Evolutionary conservation across 2,329 filamentous ascomycete genomes (phyloP), one percentile per base, ranked within the genome.

Genomic region (Colletotrichum ledebouriae): DNA sequence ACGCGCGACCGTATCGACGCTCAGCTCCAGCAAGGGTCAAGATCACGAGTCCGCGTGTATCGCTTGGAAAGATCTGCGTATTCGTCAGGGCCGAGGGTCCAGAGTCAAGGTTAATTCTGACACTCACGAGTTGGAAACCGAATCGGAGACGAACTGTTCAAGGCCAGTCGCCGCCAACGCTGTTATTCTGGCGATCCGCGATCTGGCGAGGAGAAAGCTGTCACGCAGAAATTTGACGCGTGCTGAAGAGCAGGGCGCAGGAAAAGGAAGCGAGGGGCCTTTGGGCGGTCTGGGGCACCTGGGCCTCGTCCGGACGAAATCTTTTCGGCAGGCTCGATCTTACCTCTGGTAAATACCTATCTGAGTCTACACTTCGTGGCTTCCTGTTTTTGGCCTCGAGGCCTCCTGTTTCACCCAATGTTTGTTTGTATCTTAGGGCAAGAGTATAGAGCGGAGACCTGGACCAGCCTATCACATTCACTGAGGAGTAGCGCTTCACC

Each of bases 341-440:
- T 64, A 47, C 61, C 53, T 65, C 53, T 55, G 33, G 46, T 44
- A 59, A 68, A 59, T 53, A 65, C 39, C 59, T 44, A 53, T 2
- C 17, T 17, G 17, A 17, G n/a, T 20, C 37, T 20, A 37, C 34
- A 33, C 22, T 20, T 64, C 61, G 65, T 68, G 65, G 55, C 65
- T 68, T 68, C 65, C 65, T 65, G 46, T 56, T 68, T 59, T 25
- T 55, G 64, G 34, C 41, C 17, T 42, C 34, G 41, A 50, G 33
- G 53, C 53, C 25, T 55, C 50, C 29, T 59, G 65, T 68, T 68
- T 68, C 65, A 34, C 22, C 20, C 42, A 39, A 62, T 34, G 53
- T 37, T 49, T 55, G 47, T 29, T 25, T 25, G 34, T 22, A 6
- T 42, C 10, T 55, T 17, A 29, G 15, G 55, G 22, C 41, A 53